Evolutionary conservation across 202 grass and related monocot species (phyloP).

Genomic region (Panicum virgatum): DNA sequence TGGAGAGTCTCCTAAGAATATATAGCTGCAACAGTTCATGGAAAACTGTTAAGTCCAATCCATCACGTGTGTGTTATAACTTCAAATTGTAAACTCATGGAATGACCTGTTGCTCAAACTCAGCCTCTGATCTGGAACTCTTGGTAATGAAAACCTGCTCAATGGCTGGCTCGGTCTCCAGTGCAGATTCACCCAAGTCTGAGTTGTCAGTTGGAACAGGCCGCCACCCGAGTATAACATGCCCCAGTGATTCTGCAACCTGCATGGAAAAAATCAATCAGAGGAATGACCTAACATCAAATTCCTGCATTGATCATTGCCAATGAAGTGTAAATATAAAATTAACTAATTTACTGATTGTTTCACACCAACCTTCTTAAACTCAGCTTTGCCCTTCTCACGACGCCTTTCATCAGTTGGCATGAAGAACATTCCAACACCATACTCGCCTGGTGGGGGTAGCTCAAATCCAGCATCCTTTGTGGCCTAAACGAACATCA

Average conservation of each 20-base stretch:
- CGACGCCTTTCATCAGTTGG: slow-evolving; percentile 73
- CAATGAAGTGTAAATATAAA: background rate
- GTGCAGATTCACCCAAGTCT: slow-evolving; percentile 79
- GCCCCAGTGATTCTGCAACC: slow-evolving; percentile 82
- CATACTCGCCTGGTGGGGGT: slow-evolving; percentile 70
- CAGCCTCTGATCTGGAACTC: slow-evolving; percentile 61
- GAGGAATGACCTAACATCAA: slow-evolving; percentile 17
- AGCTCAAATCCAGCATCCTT: slow-evolving; percentile 84
- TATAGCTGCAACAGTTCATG: slow-evolving; percentile 63
- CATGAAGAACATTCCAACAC: slow-evolving; percentile 93
- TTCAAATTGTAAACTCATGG: slow-evolving; percentile 20
- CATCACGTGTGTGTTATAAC: slow-evolving; percentile 13
- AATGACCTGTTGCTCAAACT: slow-evolving; percentile 86
- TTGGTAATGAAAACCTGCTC: slow-evolving; percentile 87
- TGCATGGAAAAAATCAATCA: slow-evolving; percentile 38
- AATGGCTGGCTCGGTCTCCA: slow-evolving; percentile 73
- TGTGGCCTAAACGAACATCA: slow-evolving; percentile 55
- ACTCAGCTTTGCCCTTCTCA: slow-evolving; percentile 75
- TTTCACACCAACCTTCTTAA: slow-evolving; percentile 63
- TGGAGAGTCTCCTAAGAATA: slow-evolving; percentile 83
- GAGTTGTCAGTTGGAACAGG: slow-evolving; percentile 82
- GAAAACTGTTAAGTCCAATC: slow-evolving; percentile 16
- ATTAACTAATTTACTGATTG: background rate
- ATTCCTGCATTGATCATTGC: background rate
- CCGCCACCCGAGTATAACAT: slow-evolving; percentile 88